Percentiles rank a stretch among this genome's conserved stretches.
Conservation (phyloP, 1,284 basidiomycete genomes). For the Omphalotus olearius region DNA sequence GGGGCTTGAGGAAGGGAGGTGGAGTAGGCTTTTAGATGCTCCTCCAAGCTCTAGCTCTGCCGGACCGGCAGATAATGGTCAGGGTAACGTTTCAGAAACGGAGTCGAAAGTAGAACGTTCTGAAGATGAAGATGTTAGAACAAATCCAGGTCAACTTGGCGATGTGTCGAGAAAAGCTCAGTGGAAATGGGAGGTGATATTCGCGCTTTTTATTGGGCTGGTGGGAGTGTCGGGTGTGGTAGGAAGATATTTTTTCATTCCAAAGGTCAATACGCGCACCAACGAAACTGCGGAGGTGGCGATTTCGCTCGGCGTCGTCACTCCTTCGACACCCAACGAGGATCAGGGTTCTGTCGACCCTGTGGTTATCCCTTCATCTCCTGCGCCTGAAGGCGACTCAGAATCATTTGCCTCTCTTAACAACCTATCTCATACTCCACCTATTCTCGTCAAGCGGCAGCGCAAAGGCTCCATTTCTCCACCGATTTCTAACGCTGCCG, state of each 20-base stretch:
- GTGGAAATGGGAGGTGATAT: constrained; percentile 8
- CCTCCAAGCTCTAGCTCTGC: background rate
- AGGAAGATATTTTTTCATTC: background rate
- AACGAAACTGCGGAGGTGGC: too few species aligned
- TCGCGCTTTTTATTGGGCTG: constrained; percentile 1
- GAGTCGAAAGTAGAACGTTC: too few species aligned
- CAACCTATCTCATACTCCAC: background rate
- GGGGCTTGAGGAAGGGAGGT: constrained; percentile 24
- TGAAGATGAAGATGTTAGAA: too few species aligned
- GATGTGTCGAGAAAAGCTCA: too few species aligned
- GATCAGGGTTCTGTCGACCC: too few species aligned
- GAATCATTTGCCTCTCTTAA: background rate
- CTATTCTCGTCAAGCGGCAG: background rate
- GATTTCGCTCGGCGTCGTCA: too few species aligned
- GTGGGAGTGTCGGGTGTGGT: constrained; percentile 1
- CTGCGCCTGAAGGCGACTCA: background rate
- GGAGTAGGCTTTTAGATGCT: constrained; percentile 5
- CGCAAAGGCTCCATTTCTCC: background rate
- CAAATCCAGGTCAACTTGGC: too few species aligned
- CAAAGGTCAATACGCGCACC: background rate
- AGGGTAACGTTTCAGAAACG: too few species aligned
- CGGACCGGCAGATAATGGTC: too few species aligned
- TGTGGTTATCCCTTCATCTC: background rate
- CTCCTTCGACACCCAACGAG: too few species aligned
- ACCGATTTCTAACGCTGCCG: background rate